Conservation (phyloP, 2,329 filamentous ascomycete genomes). For the Macrophomina tecta region DNA sequence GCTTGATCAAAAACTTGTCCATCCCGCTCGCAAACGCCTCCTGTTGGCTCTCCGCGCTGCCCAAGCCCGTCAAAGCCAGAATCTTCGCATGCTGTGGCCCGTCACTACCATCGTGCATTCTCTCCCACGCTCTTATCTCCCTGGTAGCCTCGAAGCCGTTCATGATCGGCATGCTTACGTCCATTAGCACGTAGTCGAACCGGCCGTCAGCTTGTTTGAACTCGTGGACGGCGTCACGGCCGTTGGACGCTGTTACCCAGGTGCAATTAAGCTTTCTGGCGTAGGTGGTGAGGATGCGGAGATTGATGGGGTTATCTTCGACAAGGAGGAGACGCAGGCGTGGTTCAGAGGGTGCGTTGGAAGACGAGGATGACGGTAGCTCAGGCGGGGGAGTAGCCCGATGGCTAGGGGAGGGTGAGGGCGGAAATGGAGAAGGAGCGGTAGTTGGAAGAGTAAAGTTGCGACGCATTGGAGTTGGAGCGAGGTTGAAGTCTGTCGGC, state of each 20-base stretch:
- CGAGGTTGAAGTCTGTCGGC: background rate
- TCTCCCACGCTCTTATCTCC: conserved; percentile 46
- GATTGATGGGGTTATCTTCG: conserved; percentile 43
- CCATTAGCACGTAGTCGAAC: conserved; percentile 53
- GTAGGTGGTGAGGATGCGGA: conserved; percentile 61
- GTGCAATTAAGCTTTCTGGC: conserved; percentile 36
- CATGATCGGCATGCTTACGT: conserved; percentile 56
- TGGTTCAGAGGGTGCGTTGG: background rate
- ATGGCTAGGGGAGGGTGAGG: background rate
- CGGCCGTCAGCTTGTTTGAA: conserved; percentile 29
- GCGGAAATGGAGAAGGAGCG: background rate
- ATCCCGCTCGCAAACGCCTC: conserved; percentile 52
- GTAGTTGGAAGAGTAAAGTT: background rate
- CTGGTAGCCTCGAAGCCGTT: conserved; percentile 53
- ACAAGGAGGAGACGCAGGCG: conserved; percentile 26
- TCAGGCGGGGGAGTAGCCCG: background rate
- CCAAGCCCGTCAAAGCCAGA: conserved; percentile 54
- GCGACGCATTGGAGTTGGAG: background rate
- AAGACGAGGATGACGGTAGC: background rate
- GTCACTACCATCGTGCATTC: background rate
- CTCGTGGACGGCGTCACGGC: conserved; percentile 49
- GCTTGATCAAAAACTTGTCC: conserved; percentile 55
- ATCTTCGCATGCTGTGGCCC: conserved; percentile 38
- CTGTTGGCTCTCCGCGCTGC: conserved; percentile 50
- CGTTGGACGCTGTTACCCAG: conserved; percentile 42